Evolutionary conservation across 148 eudicot genomes (phyloP), one percentile per base, ranked within the genome.

Genomic region (Pouteria glomerata): DNA sequence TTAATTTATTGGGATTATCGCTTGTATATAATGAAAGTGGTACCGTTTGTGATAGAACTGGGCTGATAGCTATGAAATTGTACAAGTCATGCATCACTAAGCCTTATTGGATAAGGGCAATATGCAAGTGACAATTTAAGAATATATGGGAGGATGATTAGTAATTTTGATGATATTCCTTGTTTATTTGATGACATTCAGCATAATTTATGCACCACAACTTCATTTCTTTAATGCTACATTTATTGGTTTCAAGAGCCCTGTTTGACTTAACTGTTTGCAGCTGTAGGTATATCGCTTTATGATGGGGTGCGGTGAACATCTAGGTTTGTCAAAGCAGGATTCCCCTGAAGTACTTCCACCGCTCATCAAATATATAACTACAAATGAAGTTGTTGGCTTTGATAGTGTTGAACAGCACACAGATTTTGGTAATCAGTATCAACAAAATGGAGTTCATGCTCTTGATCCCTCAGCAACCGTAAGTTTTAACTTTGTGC

Each of bases 321-420:
- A 52, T 39, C 35, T 48, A 6, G 45, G 21, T 31, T 71, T 69
- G 29, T 68, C 27, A 13, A 74, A 63, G 50, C 70, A 74, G 23
- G 70, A 65, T 35, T 57, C 82, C 15, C 62, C 68, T 11, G 87
- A 85, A 71, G 60, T 4, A 15, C 29, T 85, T 63, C 98, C 98
- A 63, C 41, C 92, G 1, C 82, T 90, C 55, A 76, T 90, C 63
- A 71, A 83, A 45, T 68, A 51, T 27, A 86, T 85, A 15, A 26
- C 81, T 23, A 76, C 81, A 4, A 74, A 80, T 68, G 83, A 82
- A 76, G 78, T 88, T 34, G 73, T 65, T 24, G 91, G 84, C 8
- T 92, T 90, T 79, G 96, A 90, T 71, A 78, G 76, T 29, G 34
- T 78, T 42, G 65, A 77, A 26, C 81, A 52, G 31, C 73, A 69